These are phyloP conservation scores for Suhomyces tanzawaensis DNA, from an alignment of 805 yeast genomes.

Conservation along the genomic window DNA sequence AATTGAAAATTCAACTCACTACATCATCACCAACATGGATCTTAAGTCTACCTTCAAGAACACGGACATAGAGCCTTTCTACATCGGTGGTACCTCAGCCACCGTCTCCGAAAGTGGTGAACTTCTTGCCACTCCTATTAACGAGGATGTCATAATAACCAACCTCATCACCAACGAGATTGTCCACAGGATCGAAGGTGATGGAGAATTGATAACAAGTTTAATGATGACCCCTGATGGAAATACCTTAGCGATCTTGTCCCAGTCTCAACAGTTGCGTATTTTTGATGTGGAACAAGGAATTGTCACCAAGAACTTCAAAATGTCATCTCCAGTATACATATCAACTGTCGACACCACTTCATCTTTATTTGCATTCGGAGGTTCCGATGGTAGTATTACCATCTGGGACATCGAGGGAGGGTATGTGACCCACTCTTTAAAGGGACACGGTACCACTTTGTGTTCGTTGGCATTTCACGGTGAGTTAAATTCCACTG, in stretches of 20 bases:
- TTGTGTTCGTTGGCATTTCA: slow-evolving; percentile 70
- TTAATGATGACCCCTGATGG: slow-evolving; percentile 79
- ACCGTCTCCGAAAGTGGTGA: slow-evolving; percentile 53
- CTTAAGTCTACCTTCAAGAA: slow-evolving; percentile 43
- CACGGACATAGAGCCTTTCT: slow-evolving; percentile 71
- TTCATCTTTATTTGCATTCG: slow-evolving; percentile 84
- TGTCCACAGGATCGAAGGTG: slow-evolving; percentile 71
- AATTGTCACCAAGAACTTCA: slow-evolving; percentile 47
- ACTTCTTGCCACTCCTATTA: slow-evolving; percentile 72
- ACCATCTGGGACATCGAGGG: slow-evolving; percentile 91
- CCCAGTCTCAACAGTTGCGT: slow-evolving; percentile 80
- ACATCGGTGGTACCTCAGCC: slow-evolving; percentile 80
- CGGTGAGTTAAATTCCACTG: slow-evolving; percentile 63
- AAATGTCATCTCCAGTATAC: slow-evolving; percentile 76
- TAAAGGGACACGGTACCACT: slow-evolving; percentile 92
- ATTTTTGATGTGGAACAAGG: slow-evolving; percentile 51
- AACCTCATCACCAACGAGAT: slow-evolving; percentile 57
- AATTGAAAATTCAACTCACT: slow-evolving; percentile 3
- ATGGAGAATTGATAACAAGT: slow-evolving; percentile 77
- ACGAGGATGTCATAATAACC: slow-evolving; percentile 74
- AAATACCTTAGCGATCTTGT: slow-evolving; percentile 60
- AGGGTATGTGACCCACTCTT: slow-evolving; percentile 81
- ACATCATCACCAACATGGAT: slow-evolving; percentile 12
- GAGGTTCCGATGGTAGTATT: slow-evolving; percentile 91
- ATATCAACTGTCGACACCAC: slow-evolving; percentile 76